A percentile compares a stretch with the other conserved stretches of the same genome.
Conservation (phyloP, 164 flowering plant genomes). For the Berberis thunbergii region DNA sequence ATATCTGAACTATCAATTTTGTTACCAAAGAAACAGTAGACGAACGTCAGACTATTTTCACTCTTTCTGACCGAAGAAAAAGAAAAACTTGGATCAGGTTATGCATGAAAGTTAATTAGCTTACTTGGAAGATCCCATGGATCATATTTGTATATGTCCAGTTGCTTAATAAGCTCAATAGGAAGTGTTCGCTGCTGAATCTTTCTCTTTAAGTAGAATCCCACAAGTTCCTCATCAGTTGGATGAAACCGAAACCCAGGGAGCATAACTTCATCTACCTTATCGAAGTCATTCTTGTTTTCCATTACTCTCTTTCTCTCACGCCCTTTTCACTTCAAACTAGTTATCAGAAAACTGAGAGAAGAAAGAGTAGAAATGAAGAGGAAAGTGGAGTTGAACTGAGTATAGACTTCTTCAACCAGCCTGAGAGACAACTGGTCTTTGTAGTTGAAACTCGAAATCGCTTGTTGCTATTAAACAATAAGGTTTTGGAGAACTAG, state of each 20-base stretch:
- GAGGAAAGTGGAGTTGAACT: background rate
- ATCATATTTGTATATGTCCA: slow-evolving; percentile 71
- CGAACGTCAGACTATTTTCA: background rate
- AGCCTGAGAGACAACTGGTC: background rate
- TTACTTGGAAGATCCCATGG: slow-evolving; percentile 92
- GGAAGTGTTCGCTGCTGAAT: slow-evolving; percentile 55
- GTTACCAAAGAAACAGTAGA: no score
- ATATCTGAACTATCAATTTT: no score
- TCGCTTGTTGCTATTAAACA: background rate
- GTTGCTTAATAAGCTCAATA: slow-evolving; percentile 64
- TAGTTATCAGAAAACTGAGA: background rate
- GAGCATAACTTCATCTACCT: slow-evolving; percentile 50
- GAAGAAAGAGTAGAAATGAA: background rate
- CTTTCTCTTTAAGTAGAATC: slow-evolving; percentile 66
- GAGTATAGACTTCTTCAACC: background rate
- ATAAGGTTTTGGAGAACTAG: background rate
- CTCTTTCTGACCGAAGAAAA: background rate
- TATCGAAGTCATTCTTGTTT: slow-evolving; percentile 31
- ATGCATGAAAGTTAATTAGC: slow-evolving; percentile 6
- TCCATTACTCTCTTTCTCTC: slow-evolving; percentile 24
- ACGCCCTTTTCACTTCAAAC: background rate
- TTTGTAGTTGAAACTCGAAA: no score
- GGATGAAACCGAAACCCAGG: slow-evolving; percentile 87
- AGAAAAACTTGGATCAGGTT: background rate
- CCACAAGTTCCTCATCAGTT: slow-evolving; percentile 78